Conservation (phyloP, 2,329 filamentous ascomycete species). For the Mollisia scopiformis region DNA sequence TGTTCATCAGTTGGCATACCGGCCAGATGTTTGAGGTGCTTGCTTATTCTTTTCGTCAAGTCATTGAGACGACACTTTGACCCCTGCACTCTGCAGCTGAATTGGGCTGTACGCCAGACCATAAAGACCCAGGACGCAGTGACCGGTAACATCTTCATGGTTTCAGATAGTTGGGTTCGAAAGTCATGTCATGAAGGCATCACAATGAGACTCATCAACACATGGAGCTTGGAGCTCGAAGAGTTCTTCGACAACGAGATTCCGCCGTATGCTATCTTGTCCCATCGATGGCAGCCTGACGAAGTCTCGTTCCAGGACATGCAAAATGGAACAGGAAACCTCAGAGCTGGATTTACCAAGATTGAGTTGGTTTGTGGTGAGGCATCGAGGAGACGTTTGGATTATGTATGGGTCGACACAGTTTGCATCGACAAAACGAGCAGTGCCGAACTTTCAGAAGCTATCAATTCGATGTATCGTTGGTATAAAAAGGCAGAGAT, state of each 20-base stretch:
- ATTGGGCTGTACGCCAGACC: too few relatives aligned
- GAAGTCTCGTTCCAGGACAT: constrained; percentile 36
- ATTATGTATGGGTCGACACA: constrained; percentile 17
- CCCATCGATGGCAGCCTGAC: constrained; percentile 37
- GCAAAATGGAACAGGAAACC: constrained; percentile 26
- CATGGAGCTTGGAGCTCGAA: constrained; percentile 9
- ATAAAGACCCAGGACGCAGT: too few relatives aligned
- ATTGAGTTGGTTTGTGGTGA: neutral
- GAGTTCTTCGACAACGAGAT: constrained; percentile 17
- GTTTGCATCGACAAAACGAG: constrained; percentile 31
- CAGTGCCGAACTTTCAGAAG: constrained; percentile 27
- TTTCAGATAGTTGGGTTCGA: too few relatives aligned
- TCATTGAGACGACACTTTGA: too few relatives aligned
- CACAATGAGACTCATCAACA: constrained; percentile 22
- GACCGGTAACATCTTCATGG: too few relatives aligned
- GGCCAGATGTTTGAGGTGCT: too few relatives aligned
- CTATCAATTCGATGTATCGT: constrained; percentile 26
- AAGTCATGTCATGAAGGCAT: too few relatives aligned
- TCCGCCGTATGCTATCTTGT: constrained; percentile 38
- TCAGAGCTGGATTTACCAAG: neutral
- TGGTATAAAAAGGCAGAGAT: constrained; percentile 23
- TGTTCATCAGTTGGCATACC: too few relatives aligned
- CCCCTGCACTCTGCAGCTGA: too few relatives aligned
- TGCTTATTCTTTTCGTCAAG: too few relatives aligned
- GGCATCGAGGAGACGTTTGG: neutral